Evolutionary conservation across 2,329 filamentous ascomycete genomes (phyloP).

Genomic region (Aphanoascus verrucosus): DNA sequence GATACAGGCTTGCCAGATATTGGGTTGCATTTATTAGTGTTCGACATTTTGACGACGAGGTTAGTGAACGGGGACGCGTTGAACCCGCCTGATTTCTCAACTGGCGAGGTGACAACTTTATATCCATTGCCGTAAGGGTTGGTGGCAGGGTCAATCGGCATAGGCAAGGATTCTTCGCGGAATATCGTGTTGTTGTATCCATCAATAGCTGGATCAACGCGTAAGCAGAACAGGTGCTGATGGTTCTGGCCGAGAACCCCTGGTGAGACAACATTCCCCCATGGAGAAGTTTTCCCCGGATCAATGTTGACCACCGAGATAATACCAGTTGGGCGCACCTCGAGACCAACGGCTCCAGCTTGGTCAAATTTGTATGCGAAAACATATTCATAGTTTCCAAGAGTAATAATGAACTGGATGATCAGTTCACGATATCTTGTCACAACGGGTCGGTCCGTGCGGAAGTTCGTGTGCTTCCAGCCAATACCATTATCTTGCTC

Average conservation of each 20-base stretch:
- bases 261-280: slow-evolving; percentile 53
- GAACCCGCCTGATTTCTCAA: slow-evolving; percentile 40
- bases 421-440: slow-evolving; percentile 53
- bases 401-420: slow-evolving; percentile 56
- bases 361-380: slow-evolving; percentile 56
- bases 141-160: slow-evolving; percentile 41
- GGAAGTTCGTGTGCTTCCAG: slow-evolving; percentile 62
- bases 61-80: slow-evolving; percentile 43
- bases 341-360: slow-evolving; percentile 49
- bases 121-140: slow-evolving; percentile 56
- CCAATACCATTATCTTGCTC: slow-evolving; percentile 59
- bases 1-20: slow-evolving; percentile 35
- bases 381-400: slow-evolving; percentile 62
- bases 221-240: slow-evolving; percentile 57
- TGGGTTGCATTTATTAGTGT: slow-evolving; percentile 35
- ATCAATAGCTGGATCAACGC: slow-evolving; percentile 56
- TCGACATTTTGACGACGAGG: slow-evolving; percentile 42
- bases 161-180: slow-evolving; percentile 44
- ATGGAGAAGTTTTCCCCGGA: slow-evolving; percentile 43
- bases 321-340: slow-evolving; percentile 57
- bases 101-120: slow-evolving; percentile 40
- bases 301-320: slow-evolving; percentile 53
- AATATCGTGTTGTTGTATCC: slow-evolving; percentile 45
- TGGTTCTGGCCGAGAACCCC: slow-evolving; percentile 59
- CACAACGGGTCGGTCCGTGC: slow-evolving; percentile 52